Conservation (phyloP, 1,284 basidiomycete species). For the Microbotryum saponariae region DNA sequence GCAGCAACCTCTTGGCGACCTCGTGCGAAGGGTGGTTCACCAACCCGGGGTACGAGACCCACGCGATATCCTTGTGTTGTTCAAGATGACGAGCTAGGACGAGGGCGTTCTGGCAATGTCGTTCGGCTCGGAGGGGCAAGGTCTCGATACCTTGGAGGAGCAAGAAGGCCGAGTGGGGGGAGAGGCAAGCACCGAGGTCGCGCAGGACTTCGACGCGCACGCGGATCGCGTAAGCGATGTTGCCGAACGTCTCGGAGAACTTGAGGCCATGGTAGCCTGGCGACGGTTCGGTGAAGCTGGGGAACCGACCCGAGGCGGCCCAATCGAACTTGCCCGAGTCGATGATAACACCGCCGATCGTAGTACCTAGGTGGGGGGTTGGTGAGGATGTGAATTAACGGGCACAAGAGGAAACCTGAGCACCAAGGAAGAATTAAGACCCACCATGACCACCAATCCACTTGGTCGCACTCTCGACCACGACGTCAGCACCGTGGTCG, state of each 20-base stretch:
- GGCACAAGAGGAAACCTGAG: too few species aligned
- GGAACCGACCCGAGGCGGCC: conserved; percentile 66
- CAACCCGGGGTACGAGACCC: conserved; percentile 73
- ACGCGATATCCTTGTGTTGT: conserved; percentile 56
- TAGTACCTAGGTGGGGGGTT: conserved; percentile 58
- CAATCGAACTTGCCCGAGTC: conserved; percentile 84
- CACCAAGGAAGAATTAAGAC: too few species aligned
- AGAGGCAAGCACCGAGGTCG: conserved; percentile 16
- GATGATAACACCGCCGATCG: conserved; percentile 73
- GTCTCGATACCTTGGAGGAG: conserved; percentile 72
- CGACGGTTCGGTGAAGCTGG: conserved; percentile 69
- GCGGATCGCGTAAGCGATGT: conserved; percentile 64
- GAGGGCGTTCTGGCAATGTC: conserved; percentile 68
- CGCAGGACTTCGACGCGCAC: conserved; percentile 60
- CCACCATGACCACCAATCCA: conserved; percentile 64
- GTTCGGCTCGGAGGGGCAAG: conserved; percentile 67
- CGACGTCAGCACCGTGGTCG: conserved; percentile 71
- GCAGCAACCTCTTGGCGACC: conserved; percentile 50
- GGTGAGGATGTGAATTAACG: too few species aligned
- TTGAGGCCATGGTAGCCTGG: conserved; percentile 71
- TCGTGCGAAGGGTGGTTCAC: conserved; percentile 57
- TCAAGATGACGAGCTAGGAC: conserved; percentile 66
- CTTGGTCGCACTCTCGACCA: conserved; percentile 55
- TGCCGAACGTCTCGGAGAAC: conserved; percentile 58
- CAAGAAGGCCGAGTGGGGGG: conserved; percentile 12